Evolutionary conservation across 2,329 filamentous ascomycete species (phyloP), one percentile per base, ranked within the genome.

Genomic region (Plectosphaerella cucumerina): DNA sequence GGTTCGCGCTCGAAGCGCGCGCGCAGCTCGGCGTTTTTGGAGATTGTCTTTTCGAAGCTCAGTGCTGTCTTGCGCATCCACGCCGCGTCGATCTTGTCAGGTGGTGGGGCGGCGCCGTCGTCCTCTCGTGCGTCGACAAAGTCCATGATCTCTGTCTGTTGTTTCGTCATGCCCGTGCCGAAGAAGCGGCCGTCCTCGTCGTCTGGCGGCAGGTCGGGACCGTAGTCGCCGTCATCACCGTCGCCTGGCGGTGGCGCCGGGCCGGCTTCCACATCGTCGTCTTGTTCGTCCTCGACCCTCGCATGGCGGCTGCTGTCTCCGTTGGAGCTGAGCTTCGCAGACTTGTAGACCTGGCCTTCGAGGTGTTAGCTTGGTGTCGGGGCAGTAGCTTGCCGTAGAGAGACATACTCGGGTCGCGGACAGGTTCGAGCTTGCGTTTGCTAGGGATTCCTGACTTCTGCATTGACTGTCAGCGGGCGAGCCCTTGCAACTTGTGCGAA

Each of bases 131-230:
- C 62, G 47, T 97, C 90, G 55, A 99, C 83, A 64, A 87, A 97
- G 69, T 97, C 89, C 62, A 99, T 79, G 18, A 94, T 89, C 59
- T 91, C 82, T 3, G 85, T 86, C 58, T 95, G 90, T 58, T 90
- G 80, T 52, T 85, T 80, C 22, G 87, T 90, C 60, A 99, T 87
- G 33, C 94, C 94, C 49, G 91, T 89, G 42, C 93, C 94, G 61
- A 97, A 99, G 74, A 99, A 99, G 11, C 94, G 86, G 1, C 93
- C 94, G 57, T 96, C 94, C 49, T 96, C 90, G 58, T 93, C 89
- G 44, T 65, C 66, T 79, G 80, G 79, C 1, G 76, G 73, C 21
- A 66, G 58, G 4, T 68, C 61, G 26, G 74, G 74, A 15, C 74
- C 74, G 52, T 72, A 72, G 58, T 72, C 66, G 47, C 80, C 78